These are phyloP conservation scores for Dendrostoma leiphaemia DNA, from an alignment of 2,329 filamentous ascomycete genomes.

Conservation along the genomic window DNA sequence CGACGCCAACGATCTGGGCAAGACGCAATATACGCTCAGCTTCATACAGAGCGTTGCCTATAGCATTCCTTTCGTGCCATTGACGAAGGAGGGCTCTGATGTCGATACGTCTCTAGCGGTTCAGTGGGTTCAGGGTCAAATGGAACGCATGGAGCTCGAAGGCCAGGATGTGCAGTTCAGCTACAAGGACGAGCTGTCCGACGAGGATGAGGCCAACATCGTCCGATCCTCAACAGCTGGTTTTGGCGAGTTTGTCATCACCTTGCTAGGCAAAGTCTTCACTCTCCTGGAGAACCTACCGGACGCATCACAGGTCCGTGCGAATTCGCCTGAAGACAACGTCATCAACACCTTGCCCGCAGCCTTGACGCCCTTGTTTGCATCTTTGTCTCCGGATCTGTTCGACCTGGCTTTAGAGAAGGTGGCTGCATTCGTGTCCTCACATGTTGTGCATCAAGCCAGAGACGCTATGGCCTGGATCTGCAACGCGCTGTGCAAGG, in stretches of 20 bases:
- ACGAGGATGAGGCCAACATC: slow-evolving; percentile 84
- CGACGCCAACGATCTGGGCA: slow-evolving; percentile 95
- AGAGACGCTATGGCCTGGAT: slow-evolving; percentile 99
- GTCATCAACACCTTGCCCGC: slow-evolving; percentile 94
- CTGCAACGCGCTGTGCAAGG: slow-evolving; percentile 92
- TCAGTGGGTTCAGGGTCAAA: slow-evolving; percentile 91
- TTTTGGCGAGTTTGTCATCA: slow-evolving; percentile 87
- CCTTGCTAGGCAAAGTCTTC: slow-evolving; percentile 91
- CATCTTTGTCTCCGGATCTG: slow-evolving; percentile 85
- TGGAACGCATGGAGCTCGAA: slow-evolving; percentile 88
- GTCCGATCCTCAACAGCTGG: slow-evolving; percentile 91
- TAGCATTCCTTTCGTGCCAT: slow-evolving; percentile 86
- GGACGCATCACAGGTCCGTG: slow-evolving; percentile 82
- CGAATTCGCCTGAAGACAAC: slow-evolving; percentile 91
- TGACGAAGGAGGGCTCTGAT: slow-evolving; percentile 67
- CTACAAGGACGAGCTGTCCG: slow-evolving; percentile 76
- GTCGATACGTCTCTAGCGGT: slow-evolving; percentile 77
- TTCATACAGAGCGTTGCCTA: slow-evolving; percentile 96
- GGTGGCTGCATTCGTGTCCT: slow-evolving; percentile 84
- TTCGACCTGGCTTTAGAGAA: slow-evolving; percentile 92
- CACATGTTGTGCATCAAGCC: slow-evolving; percentile 95
- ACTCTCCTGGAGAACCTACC: slow-evolving; percentile 93
- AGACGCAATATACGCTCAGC: slow-evolving; percentile 89
- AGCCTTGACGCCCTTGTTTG: slow-evolving; percentile 85
- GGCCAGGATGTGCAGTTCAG: slow-evolving; percentile 83